Base-by-base conservation (phyloP, 306 rosid species). In the Quercus mongolica region DNA sequence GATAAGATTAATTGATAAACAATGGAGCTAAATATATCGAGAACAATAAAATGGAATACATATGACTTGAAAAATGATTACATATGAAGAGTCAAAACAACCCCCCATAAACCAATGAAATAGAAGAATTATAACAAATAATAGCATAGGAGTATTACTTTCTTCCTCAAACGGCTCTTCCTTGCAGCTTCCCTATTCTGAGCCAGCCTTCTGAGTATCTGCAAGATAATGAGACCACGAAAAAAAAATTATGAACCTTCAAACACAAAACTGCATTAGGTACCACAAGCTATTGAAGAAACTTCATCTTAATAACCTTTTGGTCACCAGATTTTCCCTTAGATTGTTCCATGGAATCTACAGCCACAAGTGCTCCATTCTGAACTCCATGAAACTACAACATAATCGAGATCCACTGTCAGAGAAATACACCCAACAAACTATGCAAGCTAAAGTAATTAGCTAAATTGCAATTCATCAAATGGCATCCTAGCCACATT, bases 161-260 rank as follows among this genome's bases (percentile, higher is more conserved):
- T 93, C 86, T 88, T 91, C 80, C 97, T 89, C 18, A 88, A 67
- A 19, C 92, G 81, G 80, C 94, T 93, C 84, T 93, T 93, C 86
- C 87, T 87, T 2, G 93, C 97, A 26, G 97, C 94, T 83, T 91
- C 97, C 49, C 92, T 89, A 85, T 93, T 91, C 80, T 91, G 93
- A 51, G 98, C 97, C 68, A 91, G 73, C 82, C 98, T 77, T 3
- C 97, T 92, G 28, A 90, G 86, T 4, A 86, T 80, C 95, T 91
- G 86, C 18, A 11, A 20, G 56, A 71, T 23, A 10, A 31, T 25
- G 35, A 85, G 41, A 20, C 67, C 72, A 54, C 46, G 30, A 75
- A 54, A 68, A 23, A 63, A 57, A 46, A 9, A 33, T 18, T 12
- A 69, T 73, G 25, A 85, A 23, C 61, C 51, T 73, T 18, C 23